phyloP scores from a whole-genome alignment of 1,284 basidiomycete genomes.

The Cutaneotrichosporon cutaneum region DNA sequence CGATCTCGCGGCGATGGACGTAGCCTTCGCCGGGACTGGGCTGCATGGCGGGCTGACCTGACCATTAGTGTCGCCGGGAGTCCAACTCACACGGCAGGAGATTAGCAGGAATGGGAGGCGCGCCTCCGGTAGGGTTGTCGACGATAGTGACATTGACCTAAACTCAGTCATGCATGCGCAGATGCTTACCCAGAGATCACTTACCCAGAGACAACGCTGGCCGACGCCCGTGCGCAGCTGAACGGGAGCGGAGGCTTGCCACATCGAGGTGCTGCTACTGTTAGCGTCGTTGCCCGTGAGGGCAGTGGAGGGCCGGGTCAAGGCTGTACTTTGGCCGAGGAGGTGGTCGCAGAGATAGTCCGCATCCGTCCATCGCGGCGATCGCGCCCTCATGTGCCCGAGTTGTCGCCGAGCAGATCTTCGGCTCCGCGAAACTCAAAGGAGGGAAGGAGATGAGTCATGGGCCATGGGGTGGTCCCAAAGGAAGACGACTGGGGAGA shows the following conservation, averaged over 20 bases:
- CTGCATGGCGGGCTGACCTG: not conserved
- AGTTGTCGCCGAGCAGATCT: not conserved
- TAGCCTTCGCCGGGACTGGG: not conserved
- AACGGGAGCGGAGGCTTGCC: not conserved
- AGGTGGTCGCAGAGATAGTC: no score
- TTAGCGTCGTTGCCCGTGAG: no score
- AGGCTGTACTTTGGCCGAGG: no score
- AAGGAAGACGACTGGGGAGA: no score
- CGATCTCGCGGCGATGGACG: not conserved
- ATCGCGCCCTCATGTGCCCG: not conserved
- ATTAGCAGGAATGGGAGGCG: not conserved
- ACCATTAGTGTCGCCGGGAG: not conserved
- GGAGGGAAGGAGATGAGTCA: not conserved
- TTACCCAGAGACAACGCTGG: no score
- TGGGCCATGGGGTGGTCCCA: no score
- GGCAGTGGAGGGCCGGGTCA: no score
- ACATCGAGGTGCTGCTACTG: not conserved
- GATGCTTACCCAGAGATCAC: not conserved
- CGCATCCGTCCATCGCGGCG: no score
- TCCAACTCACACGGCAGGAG: no score
- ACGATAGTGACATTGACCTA: not conserved
- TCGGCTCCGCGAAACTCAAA: not conserved
- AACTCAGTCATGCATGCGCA: not conserved
- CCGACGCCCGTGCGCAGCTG: not conserved
- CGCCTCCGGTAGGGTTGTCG: not conserved